phyloP scores from a whole-genome alignment of 2,329 filamentous ascomycete genomes.

The Stachybotrys elegans region DNA sequence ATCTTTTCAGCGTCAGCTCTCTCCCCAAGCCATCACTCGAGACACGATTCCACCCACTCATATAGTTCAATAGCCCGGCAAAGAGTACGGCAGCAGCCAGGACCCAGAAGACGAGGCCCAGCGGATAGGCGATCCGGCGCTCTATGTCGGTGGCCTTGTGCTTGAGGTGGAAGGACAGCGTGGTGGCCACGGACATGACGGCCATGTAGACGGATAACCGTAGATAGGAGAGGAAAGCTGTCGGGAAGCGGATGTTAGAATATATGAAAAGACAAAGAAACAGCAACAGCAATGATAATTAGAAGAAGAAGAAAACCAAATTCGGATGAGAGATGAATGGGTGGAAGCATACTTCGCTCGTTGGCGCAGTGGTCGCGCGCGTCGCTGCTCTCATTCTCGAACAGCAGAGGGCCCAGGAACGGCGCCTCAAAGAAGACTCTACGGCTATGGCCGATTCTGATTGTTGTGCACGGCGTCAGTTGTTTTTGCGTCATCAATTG shows the following conservation, averaged over 20 bases:
- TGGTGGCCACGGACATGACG: conserved; percentile 82
- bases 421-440: conserved; percentile 57
- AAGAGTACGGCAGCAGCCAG: conserved; percentile 72
- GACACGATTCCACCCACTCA: too few relatives aligned
- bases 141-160: conserved; percentile 65
- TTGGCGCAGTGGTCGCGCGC: conserved; percentile 76
- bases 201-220: conserved; percentile 87
- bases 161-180: conserved; percentile 89
- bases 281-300: too few relatives aligned
- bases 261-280: too few relatives aligned
- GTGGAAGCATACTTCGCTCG: conserved; percentile 59
- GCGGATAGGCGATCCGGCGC: conserved; percentile 69
- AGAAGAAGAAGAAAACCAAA: too few relatives aligned
- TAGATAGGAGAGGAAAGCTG: conserved; percentile 83
- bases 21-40: too few relatives aligned
- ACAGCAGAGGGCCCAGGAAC: conserved; percentile 61
- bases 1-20: conserved; percentile 33
- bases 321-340: background rate
- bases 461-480: too few relatives aligned
- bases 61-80: conserved; percentile 80
- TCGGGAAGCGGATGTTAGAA: background rate
- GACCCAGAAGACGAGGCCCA: conserved; percentile 85
- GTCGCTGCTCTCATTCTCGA: conserved; percentile 70
- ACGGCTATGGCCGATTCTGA: too few relatives aligned
- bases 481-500: too few relatives aligned